Conservation (phyloP, 228 moss, liverwort and hornwort species). For the Sphagnum magellanicum region DNA sequence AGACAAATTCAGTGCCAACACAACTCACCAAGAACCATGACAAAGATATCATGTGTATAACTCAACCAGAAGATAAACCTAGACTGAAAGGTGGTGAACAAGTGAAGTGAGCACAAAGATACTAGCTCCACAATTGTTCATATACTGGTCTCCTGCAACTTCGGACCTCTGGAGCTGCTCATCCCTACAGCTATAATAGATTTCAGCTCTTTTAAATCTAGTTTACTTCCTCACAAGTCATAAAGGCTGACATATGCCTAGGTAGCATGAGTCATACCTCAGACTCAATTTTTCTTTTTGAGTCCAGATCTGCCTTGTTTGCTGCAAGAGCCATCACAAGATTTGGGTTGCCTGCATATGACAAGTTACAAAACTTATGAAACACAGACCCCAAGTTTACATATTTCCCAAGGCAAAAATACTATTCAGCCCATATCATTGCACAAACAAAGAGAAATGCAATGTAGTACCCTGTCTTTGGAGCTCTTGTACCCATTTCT, state of each 20-base stretch:
- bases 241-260: too few species aligned
- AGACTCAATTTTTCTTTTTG: slow-evolving; percentile 69
- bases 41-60: not conserved
- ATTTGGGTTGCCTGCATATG: slow-evolving; percentile 66
- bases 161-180: too few species aligned
- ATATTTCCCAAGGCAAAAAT: too few species aligned
- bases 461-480: slow-evolving; percentile 15
- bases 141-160: too few species aligned
- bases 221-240: too few species aligned
- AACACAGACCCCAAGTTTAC: too few species aligned
- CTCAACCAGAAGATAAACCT: not conserved
- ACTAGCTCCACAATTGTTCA: not conserved
- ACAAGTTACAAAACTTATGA: slow-evolving; percentile 2
- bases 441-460: not conserved
- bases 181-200: too few species aligned
- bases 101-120: not conserved
- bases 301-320: slow-evolving; percentile 90
- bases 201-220: too few species aligned
- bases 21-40: not conserved
- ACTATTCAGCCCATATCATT: too few species aligned
- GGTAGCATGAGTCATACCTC: slow-evolving; percentile 39
- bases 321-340: slow-evolving; percentile 97
- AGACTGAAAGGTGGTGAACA: not conserved
- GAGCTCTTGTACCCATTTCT: slow-evolving; percentile 97
- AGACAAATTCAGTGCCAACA: not conserved